Evolutionary conservation across 352 stramenopile genomes (phyloP).

Genomic region (Salisapilia sapeloensis): DNA sequence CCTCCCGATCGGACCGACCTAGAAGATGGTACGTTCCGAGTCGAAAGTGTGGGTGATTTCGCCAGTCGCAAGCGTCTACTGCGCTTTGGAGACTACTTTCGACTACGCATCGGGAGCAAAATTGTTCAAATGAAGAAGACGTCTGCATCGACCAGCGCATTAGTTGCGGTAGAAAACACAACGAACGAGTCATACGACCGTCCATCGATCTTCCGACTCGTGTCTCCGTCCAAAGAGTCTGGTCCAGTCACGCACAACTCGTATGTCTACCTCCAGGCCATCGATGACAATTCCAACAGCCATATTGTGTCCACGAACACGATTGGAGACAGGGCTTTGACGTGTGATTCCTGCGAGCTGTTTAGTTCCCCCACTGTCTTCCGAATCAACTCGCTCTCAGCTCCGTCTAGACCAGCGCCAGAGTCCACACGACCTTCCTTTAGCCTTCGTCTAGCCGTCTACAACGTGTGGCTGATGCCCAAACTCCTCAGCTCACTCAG

Average conservation of each 20-base stretch:
- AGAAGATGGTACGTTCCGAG: constrained; percentile 14
- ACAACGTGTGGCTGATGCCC: constrained; percentile 61
- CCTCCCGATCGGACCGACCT: not conserved
- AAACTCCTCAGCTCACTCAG: constrained; percentile 39
- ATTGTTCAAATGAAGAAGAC: too few species aligned
- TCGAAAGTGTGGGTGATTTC: constrained; percentile 41
- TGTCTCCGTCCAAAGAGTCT: constrained; percentile 30
- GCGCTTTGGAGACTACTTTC: constrained; percentile 22
- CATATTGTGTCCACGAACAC: constrained; percentile 14
- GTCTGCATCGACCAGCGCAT: too few species aligned
- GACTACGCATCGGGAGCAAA: too few species aligned
- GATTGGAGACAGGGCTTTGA: too few species aligned
- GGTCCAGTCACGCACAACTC: constrained; percentile 25
- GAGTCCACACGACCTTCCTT: constrained; percentile 7
- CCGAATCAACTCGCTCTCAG: not conserved
- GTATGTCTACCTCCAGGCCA: constrained; percentile 32
- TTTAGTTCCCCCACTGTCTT: constrained; percentile 1
- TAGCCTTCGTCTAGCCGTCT: constrained; percentile 35
- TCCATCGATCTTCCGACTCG: constrained; percentile 20
- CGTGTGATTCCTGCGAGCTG: constrained; percentile 3
- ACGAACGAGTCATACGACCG: too few species aligned
- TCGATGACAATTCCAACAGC: constrained; percentile 22
- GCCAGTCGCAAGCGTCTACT: constrained; percentile 16
- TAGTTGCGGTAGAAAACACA: too few species aligned
- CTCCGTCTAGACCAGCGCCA: not conserved